phyloP scores from a whole-genome alignment of 768 basidiomycete genomes.

The Suillus placidus region DNA sequence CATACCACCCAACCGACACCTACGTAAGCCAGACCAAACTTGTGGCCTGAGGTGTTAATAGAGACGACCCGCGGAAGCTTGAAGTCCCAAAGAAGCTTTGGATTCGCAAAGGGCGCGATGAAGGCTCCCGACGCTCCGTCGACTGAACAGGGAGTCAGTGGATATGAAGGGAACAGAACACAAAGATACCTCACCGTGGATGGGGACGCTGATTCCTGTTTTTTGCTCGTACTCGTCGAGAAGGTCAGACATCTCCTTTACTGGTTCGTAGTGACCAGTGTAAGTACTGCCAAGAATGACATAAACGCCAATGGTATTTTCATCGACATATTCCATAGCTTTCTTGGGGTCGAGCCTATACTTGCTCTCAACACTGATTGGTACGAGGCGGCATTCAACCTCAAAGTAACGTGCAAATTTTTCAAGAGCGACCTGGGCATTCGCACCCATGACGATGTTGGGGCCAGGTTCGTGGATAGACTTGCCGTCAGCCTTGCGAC shows the following conservation, averaged over 20 bases:
- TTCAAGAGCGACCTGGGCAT: conserved; percentile 71
- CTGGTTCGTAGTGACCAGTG: conserved; percentile 72
- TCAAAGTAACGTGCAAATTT: conserved; percentile 73
- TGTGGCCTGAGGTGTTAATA: conserved; percentile 65
- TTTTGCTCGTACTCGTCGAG: conserved; percentile 57
- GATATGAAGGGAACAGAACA: conserved; percentile 24
- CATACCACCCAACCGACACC: conserved; percentile 71
- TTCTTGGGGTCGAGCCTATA: conserved; percentile 76
- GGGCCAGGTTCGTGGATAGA: conserved; percentile 68
- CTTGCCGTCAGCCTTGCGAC: conserved; percentile 65
- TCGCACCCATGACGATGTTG: conserved; percentile 66
- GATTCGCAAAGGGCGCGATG: conserved; percentile 60
- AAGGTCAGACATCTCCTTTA: conserved; percentile 80
- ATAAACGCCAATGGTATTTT: conserved; percentile 73
- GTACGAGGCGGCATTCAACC: conserved; percentile 66
- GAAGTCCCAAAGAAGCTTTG: conserved; percentile 63
- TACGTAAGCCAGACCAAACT: conserved; percentile 58
- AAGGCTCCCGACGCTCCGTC: conserved; percentile 67
- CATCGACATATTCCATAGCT: conserved; percentile 66
- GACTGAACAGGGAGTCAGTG: conserved; percentile 31
- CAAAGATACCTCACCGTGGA: conserved; percentile 38
- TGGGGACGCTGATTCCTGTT: conserved; percentile 47
- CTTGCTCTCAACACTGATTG: conserved; percentile 65
- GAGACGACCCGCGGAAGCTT: conserved; percentile 58
- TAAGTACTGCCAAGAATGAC: conserved; percentile 61